These are phyloP conservation scores for Aspergillus floridensis DNA, from an alignment of 2,329 filamentous ascomycete genomes.

Conservation along the genomic window DNA sequence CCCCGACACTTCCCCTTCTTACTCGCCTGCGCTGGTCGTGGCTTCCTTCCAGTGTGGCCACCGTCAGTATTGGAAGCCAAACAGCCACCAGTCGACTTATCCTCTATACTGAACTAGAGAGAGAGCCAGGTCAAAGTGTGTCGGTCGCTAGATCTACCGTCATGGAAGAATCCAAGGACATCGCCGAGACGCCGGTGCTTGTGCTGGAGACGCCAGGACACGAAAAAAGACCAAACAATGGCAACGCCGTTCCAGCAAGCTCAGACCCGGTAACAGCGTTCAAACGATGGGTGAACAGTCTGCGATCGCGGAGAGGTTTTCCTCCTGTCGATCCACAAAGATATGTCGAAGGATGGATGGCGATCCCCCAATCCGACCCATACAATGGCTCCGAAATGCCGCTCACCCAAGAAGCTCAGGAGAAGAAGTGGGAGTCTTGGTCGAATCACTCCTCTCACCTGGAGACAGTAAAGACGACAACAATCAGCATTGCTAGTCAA, in stretches of 20 bases:
- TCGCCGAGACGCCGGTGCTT: constrained; percentile 4
- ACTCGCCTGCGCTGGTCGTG: not conserved
- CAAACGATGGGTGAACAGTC: constrained; percentile 40
- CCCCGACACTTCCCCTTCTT: not conserved
- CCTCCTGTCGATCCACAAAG: constrained; percentile 20
- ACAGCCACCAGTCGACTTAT: not conserved
- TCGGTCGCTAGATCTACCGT: not conserved
- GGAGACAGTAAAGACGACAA: constrained; percentile 76
- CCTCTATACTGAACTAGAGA: not conserved
- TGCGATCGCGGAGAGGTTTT: constrained; percentile 29
- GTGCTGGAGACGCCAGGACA: constrained; percentile 2
- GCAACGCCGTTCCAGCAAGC: not conserved
- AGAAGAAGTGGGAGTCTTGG: constrained; percentile 57
- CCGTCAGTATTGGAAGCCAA: not conserved
- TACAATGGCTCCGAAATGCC: constrained; percentile 14
- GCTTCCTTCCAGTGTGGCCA: not conserved
- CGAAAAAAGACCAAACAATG: constrained; percentile 6
- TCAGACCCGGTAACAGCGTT: constrained; percentile 26
- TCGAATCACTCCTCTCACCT: constrained; percentile 80
- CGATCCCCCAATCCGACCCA: constrained; percentile 20
- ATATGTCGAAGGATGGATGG: constrained; percentile 40
- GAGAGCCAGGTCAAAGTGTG: not conserved
- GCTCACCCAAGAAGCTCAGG: constrained; percentile 22
- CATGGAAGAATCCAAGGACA: constrained; percentile 18
- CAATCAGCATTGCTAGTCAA: constrained; percentile 69